Conservation (phyloP, 257 asterid species). For the Nicotiana otophora region DNA sequence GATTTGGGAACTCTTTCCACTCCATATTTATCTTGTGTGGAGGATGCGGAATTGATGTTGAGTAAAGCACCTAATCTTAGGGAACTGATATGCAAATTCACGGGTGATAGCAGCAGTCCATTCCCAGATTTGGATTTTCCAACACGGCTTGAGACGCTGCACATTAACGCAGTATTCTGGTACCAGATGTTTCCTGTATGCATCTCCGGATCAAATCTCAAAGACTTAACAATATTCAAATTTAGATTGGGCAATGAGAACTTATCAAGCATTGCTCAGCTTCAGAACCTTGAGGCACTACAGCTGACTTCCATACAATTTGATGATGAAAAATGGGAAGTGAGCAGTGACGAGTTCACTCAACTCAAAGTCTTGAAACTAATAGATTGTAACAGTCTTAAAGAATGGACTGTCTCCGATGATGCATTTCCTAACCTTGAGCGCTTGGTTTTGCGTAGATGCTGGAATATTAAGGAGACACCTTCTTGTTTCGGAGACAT, state of each 20-base stretch:
- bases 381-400: no score
- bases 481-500: background rate
- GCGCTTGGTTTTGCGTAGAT: no score
- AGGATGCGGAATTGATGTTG: background rate
- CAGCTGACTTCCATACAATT: no score
- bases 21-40: background rate
- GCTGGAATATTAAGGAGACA: no score
- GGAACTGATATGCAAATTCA: background rate
- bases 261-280: background rate
- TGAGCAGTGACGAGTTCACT: background rate
- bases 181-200: no score
- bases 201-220: slow-evolving; percentile 5
- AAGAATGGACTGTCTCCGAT: no score
- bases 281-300: slow-evolving; percentile 11
- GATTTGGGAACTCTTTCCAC: slow-evolving; percentile 12
- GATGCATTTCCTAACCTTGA: no score
- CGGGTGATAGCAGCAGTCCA: background rate
- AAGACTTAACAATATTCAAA: background rate
- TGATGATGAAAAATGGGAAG: background rate
- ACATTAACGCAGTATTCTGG: background rate
- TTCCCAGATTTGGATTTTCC: background rate
- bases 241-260: background rate
- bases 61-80: background rate
- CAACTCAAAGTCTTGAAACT: background rate
- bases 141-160: background rate